phyloP scores from a whole-genome alignment of 345 rosid species.

The Gossypium herbaceum region DNA sequence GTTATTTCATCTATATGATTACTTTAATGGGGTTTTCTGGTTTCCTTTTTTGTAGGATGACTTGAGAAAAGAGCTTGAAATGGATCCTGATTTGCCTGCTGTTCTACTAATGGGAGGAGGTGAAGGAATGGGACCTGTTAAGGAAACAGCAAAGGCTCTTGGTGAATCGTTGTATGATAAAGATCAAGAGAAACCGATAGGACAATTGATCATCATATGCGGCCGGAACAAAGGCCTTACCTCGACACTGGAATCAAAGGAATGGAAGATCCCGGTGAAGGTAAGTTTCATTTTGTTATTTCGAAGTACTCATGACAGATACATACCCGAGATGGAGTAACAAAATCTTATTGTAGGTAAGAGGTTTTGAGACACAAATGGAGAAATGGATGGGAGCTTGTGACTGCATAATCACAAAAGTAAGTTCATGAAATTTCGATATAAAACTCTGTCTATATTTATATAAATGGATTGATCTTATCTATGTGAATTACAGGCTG shows the following conservation, averaged over 20 bases:
- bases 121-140: conserved; percentile 99
- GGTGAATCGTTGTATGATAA: conserved; percentile 57
- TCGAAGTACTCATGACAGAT: neutral
- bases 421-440: neutral
- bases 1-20: neutral
- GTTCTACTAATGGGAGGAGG: conserved; percentile 98
- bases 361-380: conserved; percentile 90
- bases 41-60: conserved; percentile 39
- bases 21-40: neutral
- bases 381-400: conserved; percentile 99
- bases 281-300: conserved; percentile 59
- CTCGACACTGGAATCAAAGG: conserved; percentile 51
- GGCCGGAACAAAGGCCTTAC: conserved; percentile 78
- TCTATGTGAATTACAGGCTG: conserved; percentile 49
- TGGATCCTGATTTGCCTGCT: conserved; percentile 76
- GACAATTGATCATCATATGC: conserved; percentile 81
- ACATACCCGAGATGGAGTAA: neutral
- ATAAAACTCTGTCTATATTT: neutral
- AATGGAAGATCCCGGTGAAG: conserved; percentile 90
- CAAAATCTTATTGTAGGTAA: conserved; percentile 36
- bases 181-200: conserved; percentile 58
- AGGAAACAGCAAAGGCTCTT: conserved; percentile 76
- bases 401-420: conserved; percentile 66
- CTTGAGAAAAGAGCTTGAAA: conserved; percentile 67
- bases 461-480: neutral